Evolutionary conservation across 2,329 filamentous ascomycete species (phyloP).

Genomic region (Pseudopithomyces chartarum): DNA sequence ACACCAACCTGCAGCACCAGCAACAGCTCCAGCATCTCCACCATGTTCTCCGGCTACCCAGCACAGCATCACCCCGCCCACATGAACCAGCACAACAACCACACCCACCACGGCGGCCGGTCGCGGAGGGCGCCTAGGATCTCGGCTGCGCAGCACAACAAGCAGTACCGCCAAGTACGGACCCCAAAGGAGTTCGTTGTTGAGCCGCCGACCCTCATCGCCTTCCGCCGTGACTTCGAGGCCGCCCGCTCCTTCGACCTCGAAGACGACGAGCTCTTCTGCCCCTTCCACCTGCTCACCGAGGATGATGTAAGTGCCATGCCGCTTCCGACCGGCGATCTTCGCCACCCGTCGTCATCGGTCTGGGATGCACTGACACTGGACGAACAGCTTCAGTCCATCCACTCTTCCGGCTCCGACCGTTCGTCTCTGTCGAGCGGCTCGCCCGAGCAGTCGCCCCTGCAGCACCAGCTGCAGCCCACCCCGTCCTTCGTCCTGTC

Average conservation of each 20-base stretch:
- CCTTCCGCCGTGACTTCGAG: constrained; percentile 88
- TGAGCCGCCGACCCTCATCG: constrained; percentile 74
- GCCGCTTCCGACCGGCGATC: constrained; percentile 21
- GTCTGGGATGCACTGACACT: constrained; percentile 37
- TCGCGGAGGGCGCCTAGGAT: constrained; percentile 83
- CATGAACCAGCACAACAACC: constrained; percentile 63
- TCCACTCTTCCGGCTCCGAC: constrained; percentile 87
- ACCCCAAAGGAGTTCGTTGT: constrained; percentile 80
- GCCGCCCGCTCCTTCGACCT: constrained; percentile 92
- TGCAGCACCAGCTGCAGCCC: constrained; percentile 78
- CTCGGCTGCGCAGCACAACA: constrained; percentile 81
- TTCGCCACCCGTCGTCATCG: constrained; percentile 33
- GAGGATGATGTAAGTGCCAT: constrained; percentile 78
- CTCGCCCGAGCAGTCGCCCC: constrained; percentile 88
- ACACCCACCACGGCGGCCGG: constrained; percentile 82
- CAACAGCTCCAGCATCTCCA: constrained; percentile 40
- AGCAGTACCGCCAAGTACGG: constrained; percentile 83
- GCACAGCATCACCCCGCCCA: constrained; percentile 54
- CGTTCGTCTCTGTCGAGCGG: constrained; percentile 93
- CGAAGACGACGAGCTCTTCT: constrained; percentile 96
- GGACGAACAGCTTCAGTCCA: constrained; percentile 76
- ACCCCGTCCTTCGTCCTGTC: constrained; percentile 77
- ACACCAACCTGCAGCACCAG: too few relatives aligned
- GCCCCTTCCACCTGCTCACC: constrained; percentile 81
- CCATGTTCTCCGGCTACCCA: constrained; percentile 53